Percentiles rank a stretch among this genome's conserved stretches.
Conservation (phyloP, 345 rosid genomes). For the Eucalyptus urophylla region DNA sequence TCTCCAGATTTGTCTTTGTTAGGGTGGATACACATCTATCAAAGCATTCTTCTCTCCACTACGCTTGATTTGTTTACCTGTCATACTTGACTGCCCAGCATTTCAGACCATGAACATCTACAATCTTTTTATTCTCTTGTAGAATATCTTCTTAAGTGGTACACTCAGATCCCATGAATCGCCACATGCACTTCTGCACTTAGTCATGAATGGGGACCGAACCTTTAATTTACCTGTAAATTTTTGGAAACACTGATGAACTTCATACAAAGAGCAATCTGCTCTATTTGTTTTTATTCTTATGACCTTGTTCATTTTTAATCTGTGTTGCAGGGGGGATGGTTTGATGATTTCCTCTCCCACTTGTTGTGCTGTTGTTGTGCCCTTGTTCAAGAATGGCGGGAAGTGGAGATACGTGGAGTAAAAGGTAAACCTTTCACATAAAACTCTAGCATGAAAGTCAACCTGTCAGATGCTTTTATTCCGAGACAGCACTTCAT, state of each 20-base stretch:
- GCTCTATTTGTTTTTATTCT: not conserved
- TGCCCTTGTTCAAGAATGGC: slow-evolving; percentile 90
- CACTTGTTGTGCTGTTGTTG: slow-evolving; percentile 96
- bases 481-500: not conserved
- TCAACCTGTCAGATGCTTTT: not conserved
- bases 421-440: slow-evolving; percentile 27
- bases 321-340: slow-evolving; percentile 53
- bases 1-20: not conserved
- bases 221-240: not conserved
- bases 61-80: not conserved
- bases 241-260: not conserved
- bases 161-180: not conserved
- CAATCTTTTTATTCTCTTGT: not conserved
- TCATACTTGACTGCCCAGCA: not conserved
- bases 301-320: not conserved
- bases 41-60: not conserved
- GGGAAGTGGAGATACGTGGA: slow-evolving; percentile 84
- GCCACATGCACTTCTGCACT: not conserved
- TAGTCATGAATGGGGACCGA: not conserved
- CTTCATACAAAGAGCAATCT: not conserved
- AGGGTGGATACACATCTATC: not conserved
- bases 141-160: no score
- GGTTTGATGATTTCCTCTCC: slow-evolving; percentile 75
- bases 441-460: not conserved
- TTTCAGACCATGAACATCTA: not conserved